Evolutionary conservation across 1,139 yeast genomes (phyloP).

Genomic region (Kodamaea plutei): DNA sequence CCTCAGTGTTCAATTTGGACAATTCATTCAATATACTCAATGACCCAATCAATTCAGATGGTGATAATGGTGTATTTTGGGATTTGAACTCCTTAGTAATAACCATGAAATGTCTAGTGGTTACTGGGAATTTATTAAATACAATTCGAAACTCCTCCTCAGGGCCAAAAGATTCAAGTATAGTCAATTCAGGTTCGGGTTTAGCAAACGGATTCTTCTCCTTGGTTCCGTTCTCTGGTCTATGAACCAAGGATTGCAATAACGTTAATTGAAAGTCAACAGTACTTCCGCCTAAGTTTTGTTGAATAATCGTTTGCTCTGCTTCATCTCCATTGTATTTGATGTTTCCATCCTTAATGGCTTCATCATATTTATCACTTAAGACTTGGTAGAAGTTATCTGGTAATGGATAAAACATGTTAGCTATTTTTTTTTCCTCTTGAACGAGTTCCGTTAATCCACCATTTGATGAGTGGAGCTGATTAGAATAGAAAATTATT

Average conservation of each 20-base stretch:
- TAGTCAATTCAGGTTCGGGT: conserved; percentile 74
- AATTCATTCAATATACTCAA: conserved; percentile 44
- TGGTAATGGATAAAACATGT: conserved; percentile 25
- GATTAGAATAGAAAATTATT: neutral
- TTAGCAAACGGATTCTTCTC: conserved; percentile 68
- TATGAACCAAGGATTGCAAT: conserved; percentile 43
- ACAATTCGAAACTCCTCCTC: conserved; percentile 56
- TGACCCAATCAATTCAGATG: conserved; percentile 60
- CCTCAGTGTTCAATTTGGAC: conserved; percentile 17
- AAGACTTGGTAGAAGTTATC: conserved; percentile 22
- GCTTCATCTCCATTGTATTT: conserved; percentile 32
- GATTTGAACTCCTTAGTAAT: conserved; percentile 70
- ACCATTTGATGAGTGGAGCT: too few species aligned
- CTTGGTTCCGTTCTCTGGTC: conserved; percentile 49
- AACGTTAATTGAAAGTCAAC: conserved; percentile 29
- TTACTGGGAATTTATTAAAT: conserved; percentile 82
- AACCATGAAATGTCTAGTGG: conserved; percentile 71
- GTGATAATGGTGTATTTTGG: conserved; percentile 69
- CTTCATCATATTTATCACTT: conserved; percentile 24
- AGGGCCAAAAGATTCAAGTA: conserved; percentile 48
- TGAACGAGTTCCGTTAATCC: too few species aligned
- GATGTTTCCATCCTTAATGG: conserved; percentile 22
- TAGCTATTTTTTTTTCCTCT: conserved; percentile 1
- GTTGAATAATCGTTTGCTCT: conserved; percentile 17
- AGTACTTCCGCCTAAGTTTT: conserved; percentile 17